These are phyloP conservation scores for Phytophthora hibernalis DNA, from an alignment of 352 stramenopile genomes.

Conservation along the genomic window DNA sequence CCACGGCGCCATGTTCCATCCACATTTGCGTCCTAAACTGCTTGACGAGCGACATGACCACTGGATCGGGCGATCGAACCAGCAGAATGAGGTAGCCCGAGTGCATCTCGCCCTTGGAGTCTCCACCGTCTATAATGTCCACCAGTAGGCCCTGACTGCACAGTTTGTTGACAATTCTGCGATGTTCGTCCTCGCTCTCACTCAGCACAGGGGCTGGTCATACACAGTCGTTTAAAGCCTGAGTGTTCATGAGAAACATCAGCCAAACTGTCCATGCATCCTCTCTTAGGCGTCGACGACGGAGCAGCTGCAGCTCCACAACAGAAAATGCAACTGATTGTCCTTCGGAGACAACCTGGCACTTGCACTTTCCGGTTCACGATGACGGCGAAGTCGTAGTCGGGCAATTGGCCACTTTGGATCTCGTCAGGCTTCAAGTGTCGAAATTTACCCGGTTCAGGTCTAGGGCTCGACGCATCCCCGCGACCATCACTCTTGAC, in stretches of 20 bases:
- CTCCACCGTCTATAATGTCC: conserved; percentile 86
- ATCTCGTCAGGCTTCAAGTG: conserved; percentile 89
- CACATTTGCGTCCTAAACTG: conserved; percentile 75
- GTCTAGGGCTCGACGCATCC: conserved; percentile 44
- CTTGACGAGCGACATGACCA: conserved; percentile 70
- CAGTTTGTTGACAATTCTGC: conserved; percentile 79
- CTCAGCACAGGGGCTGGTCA: conserved; percentile 47
- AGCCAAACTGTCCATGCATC: conserved; percentile 37
- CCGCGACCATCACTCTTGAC: conserved; percentile 23
- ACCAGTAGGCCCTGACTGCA: conserved; percentile 75
- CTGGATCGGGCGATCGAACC: conserved; percentile 62
- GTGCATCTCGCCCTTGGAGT: conserved; percentile 86
- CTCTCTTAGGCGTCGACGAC: conserved; percentile 13
- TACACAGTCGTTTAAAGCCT: conserved; percentile 75
- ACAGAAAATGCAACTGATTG: conserved; percentile 47
- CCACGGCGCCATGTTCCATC: conserved; percentile 82
- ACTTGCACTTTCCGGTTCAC: conserved; percentile 71
- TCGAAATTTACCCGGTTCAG: conserved; percentile 59
- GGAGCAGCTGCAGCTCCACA: conserved; percentile 20
- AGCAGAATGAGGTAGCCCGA: conserved; percentile 83
- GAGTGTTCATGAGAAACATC: conserved; percentile 49
- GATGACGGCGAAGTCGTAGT: conserved; percentile 87
- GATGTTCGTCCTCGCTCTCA: conserved; percentile 85
- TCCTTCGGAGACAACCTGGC: conserved; percentile 39
- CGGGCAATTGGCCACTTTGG: conserved; percentile 53